phyloP scores from a whole-genome alignment of 495 filamentous ascomycete genomes.

The Penicillium macrosclerotiorum region DNA sequence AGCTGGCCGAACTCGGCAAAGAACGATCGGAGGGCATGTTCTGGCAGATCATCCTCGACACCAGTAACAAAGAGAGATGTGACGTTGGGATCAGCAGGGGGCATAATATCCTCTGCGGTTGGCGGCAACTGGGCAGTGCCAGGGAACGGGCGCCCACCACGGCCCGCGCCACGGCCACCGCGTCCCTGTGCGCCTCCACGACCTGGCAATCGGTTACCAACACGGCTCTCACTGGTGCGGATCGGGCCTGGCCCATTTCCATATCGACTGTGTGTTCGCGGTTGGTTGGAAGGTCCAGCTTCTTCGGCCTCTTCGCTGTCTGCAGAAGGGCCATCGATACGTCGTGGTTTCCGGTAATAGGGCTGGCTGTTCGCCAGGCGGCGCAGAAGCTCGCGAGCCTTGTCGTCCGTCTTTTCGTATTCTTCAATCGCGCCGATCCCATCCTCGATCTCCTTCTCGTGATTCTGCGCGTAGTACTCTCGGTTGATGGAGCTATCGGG shows the following conservation, averaged over 20 bases:
- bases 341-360: constrained; percentile 82
- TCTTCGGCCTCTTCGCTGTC: constrained; percentile 36
- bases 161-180: constrained; percentile 45
- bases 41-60: constrained; percentile 92
- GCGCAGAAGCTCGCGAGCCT: constrained; percentile 82
- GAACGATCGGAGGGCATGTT: constrained; percentile 84
- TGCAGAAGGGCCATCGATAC: constrained; percentile 53
- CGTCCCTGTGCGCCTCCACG: constrained; percentile 41
- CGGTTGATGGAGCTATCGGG: constrained; percentile 88
- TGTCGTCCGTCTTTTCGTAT: constrained; percentile 96
- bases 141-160: constrained; percentile 62
- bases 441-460: constrained; percentile 93
- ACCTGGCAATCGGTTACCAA: constrained; percentile 37
- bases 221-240: constrained; percentile 57
- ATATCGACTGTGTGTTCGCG: constrained; percentile 40
- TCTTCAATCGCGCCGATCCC: constrained; percentile 77
- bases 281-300: constrained; percentile 20
- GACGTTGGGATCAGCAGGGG: constrained; percentile 78
- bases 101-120: constrained; percentile 74
- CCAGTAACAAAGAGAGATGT: constrained; percentile 92
- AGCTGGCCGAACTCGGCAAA: constrained; percentile 85
- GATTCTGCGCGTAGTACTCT: constrained; percentile 95
- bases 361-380: constrained; percentile 88
- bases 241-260: constrained; percentile 58
- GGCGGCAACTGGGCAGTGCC: constrained; percentile 73